Conservation (phyloP, 2,329 filamentous ascomycete genomes). For the Verticillium isaacii region DNA sequence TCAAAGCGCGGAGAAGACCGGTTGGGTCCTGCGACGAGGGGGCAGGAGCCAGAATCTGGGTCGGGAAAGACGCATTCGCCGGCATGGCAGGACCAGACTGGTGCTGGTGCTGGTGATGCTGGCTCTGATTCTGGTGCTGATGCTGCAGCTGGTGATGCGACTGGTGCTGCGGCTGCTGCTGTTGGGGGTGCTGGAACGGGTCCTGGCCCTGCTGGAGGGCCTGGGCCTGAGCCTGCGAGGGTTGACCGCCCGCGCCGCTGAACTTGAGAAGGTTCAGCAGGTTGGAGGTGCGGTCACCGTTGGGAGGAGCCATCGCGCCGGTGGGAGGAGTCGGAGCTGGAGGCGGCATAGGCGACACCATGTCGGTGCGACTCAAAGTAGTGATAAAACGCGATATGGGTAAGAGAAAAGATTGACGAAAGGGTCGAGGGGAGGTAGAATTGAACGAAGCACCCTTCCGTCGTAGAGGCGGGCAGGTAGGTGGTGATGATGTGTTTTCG, state of each 20-base stretch:
- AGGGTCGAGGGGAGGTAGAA: not conserved
- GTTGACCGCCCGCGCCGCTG: constrained; percentile 30
- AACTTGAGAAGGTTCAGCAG: constrained; percentile 60
- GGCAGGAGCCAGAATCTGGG: constrained; percentile 51
- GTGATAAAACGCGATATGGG: constrained; percentile 5
- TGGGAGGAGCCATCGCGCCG: constrained; percentile 25
- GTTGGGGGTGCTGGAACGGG: constrained; percentile 8
- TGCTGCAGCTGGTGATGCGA: constrained; percentile 12
- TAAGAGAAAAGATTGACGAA: constrained; percentile 8
- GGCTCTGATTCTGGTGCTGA: constrained; percentile 13
- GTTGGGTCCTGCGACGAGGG: constrained; percentile 51
- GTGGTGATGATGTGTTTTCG: not conserved
- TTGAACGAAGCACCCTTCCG: constrained; percentile 8
- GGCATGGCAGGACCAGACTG: constrained; percentile 17
- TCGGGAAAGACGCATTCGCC: constrained; percentile 24
- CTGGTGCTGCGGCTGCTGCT: constrained; percentile 13
- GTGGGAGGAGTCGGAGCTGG: constrained; percentile 46
- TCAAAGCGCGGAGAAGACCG: constrained; percentile 55
- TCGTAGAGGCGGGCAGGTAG: constrained; percentile 1
- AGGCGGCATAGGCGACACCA: constrained; percentile 27
- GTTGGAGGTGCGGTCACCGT: constrained; percentile 46
- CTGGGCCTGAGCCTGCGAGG: constrained; percentile 8
- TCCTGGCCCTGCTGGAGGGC: constrained; percentile 8
- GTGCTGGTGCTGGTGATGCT: constrained; percentile 19
- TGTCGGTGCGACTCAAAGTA: constrained; percentile 22